Evolutionary conservation across 176 grass and related monocot genomes (phyloP), one percentile per base, ranked within the genome.

Genomic region (Paspalum notatum): DNA sequence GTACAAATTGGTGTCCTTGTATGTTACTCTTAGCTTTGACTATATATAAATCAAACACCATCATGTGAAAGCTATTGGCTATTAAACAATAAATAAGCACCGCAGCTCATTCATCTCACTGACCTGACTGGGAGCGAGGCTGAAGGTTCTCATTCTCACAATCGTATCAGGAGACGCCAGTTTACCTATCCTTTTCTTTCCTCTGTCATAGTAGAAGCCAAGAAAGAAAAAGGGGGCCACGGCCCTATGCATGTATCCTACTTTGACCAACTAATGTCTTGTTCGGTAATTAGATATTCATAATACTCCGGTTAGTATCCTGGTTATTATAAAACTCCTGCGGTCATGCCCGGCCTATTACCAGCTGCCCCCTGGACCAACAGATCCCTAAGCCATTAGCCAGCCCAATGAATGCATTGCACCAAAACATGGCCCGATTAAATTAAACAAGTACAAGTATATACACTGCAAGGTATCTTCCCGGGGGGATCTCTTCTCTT

Each of bases 371-470:
- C 74, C 61, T 50, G 76, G 80, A 59, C 59, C 60, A 66, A 83
- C 67, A 72, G 12, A 50, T 27, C 26, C 18, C 32, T 32, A 32
- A 32, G 32, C 74, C 65, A n/a, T n/a, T n/a, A 68, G 48, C 49
- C n/a, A 68, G 8, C 62, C 62, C 20, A 79, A 43, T 55, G 48
- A 67, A 79, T 78, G 60, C 45, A 38, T 40, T 51, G 26, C 26
- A 78, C 61, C 17, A 12, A 80, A 15, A 25, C 13, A 24, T 8
- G 4, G 1, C 48, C 18, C 2, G 37, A 67, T 20, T 83, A 67
- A 83, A 67, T 20, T 83, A 67, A 83, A 75, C 81, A 57, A 67
- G 71, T 57, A 20, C 58, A 16, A 75, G 60, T 32, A 32, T 32
- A 32, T 32, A 32, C 32, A 32, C 70, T 39, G 47, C 27, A 43